A percentile compares a stretch with the other conserved stretches of the same genome.
phyloP scores from a whole-genome alignment of 768 basidiomycete genomes.

The Amanita brunnescens region DNA sequence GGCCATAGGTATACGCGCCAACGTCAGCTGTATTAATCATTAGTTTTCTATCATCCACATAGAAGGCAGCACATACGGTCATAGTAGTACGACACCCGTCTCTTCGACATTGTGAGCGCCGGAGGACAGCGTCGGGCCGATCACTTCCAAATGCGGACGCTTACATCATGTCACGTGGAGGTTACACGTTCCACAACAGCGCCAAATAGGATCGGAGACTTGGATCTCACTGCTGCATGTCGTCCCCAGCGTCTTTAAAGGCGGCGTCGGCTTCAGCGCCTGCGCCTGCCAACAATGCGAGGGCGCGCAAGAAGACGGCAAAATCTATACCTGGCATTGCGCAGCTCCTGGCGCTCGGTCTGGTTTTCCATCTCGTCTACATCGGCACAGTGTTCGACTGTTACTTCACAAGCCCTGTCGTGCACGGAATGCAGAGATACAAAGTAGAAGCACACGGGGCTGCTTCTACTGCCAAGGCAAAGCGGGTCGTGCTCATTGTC shows the following conservation, averaged over 20 bases:
- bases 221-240: neutral
- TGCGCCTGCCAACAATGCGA: neutral
- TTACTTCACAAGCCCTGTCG: slow-evolving; percentile 80
- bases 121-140: neutral
- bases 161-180: neutral
- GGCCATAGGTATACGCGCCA: slow-evolving; percentile 68
- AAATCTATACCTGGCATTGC: slow-evolving; percentile 20
- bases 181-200: neutral
- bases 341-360: slow-evolving; percentile 51
- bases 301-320: neutral
- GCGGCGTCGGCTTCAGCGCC: neutral
- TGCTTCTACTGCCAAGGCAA: slow-evolving; percentile 35
- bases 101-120: slow-evolving; percentile 44
- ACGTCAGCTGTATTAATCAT: slow-evolving; percentile 46
- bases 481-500: slow-evolving; percentile 72
- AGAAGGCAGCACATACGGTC: slow-evolving; percentile 41
- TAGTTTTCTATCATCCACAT: neutral
- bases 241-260: neutral
- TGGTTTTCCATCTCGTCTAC: slow-evolving; percentile 68
- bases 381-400: slow-evolving; percentile 76
- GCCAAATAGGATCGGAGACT: neutral
- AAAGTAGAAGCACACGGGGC: slow-evolving; percentile 26
- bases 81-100: slow-evolving; percentile 75
- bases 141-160: neutral
- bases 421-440: slow-evolving; percentile 63